Percentiles rank a stretch among this genome's conserved stretches.
Conservation (phyloP, 2,329 filamentous ascomycete species). For the Aphanoascus verrucosus region DNA sequence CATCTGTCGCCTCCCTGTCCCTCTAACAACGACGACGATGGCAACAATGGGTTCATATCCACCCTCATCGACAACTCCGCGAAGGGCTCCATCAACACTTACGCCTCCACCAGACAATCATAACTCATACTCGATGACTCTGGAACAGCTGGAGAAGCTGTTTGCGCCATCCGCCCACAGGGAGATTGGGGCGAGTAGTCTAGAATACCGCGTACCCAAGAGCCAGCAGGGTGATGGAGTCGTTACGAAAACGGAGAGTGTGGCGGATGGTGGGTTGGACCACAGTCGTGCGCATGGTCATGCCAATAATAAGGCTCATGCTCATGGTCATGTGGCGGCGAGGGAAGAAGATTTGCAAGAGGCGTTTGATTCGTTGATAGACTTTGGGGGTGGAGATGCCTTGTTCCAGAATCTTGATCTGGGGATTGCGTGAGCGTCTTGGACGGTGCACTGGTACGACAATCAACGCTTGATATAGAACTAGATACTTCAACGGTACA, state of each 20-base stretch:
- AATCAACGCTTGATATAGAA: no score
- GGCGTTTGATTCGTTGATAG: slow-evolving; percentile 12
- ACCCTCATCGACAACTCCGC: neutral
- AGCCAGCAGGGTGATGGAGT: neutral
- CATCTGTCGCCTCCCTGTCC: neutral
- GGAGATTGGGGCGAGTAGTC: neutral
- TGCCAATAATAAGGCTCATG: neutral
- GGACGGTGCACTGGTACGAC: no score
- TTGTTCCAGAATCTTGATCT: slow-evolving; percentile 7
- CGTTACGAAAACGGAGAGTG: neutral
- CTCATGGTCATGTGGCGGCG: neutral
- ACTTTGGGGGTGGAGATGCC: slow-evolving; percentile 9
- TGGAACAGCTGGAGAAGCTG: slow-evolving; percentile 13
- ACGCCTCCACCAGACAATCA: slow-evolving; percentile 11
- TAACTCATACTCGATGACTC: neutral
- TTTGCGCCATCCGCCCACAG: slow-evolving; percentile 1
- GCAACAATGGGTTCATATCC: neutral
- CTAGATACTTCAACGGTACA: neutral
- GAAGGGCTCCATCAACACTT: neutral
- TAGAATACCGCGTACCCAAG: neutral
- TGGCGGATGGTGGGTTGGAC: no score
- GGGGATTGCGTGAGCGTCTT: neutral
- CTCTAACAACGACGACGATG: no score
- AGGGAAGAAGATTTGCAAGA: slow-evolving; percentile 1
- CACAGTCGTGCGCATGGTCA: no score